These are phyloP conservation scores for Suillus paluster DNA, from an alignment of 768 basidiomycete species.

Conservation along the genomic window DNA sequence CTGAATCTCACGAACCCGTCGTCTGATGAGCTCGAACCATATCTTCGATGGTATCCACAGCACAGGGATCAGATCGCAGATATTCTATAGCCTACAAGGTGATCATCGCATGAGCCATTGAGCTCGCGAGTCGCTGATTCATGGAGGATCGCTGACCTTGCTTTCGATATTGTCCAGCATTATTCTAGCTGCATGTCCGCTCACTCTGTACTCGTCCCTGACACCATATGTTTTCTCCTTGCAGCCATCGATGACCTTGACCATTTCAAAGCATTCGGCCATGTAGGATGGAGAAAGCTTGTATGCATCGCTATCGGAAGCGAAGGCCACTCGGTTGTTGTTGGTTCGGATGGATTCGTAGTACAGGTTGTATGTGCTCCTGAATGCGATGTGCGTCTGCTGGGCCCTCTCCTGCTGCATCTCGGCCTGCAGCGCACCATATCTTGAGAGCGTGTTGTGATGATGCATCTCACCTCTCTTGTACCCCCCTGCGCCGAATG, in stretches of 20 bases:
- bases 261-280: not conserved
- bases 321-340: constrained; percentile 5
- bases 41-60: constrained; percentile 11
- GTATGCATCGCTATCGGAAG: constrained; percentile 13
- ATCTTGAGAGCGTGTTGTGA: too few species aligned
- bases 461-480: constrained; percentile 9
- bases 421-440: too few species aligned
- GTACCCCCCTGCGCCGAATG: constrained; percentile 15
- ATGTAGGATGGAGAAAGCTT: constrained; percentile 8
- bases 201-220: constrained; percentile 13
- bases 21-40: constrained; percentile 14
- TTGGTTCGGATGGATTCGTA: constrained; percentile 15
- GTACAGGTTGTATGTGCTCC: constrained; percentile 20
- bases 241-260: constrained; percentile 9
- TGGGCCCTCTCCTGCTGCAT: too few species aligned
- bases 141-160: constrained; percentile 3
- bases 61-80: constrained; percentile 9
- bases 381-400: too few species aligned
- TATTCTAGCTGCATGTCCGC: constrained; percentile 7
- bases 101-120: not conserved
- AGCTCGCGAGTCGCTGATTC: not conserved
- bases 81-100: constrained; percentile 3
- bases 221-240: constrained; percentile 15
- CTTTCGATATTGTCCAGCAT: constrained; percentile 3
- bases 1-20: constrained; percentile 2